Conservation (phyloP, 805 yeast genomes). For the Saccharomycopsis sp. region DNA sequence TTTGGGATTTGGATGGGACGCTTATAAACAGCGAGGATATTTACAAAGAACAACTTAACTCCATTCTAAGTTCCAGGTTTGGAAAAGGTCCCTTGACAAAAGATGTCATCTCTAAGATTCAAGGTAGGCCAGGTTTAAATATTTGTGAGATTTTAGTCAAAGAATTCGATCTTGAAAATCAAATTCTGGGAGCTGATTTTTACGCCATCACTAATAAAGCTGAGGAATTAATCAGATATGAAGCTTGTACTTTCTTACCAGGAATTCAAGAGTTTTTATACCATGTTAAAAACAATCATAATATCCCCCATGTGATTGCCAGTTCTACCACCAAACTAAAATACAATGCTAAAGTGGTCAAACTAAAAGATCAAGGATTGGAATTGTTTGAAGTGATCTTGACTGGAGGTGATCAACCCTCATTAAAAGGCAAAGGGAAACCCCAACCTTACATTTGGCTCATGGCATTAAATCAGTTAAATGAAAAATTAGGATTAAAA, state of each 20-base stretch:
- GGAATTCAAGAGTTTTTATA: conserved; percentile 68
- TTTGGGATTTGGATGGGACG: conserved; percentile 90
- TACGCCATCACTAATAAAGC: conserved; percentile 30
- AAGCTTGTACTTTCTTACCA: conserved; percentile 55
- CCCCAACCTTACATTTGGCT: conserved; percentile 92
- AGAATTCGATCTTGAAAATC: conserved; percentile 51
- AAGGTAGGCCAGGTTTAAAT: conserved; percentile 82
- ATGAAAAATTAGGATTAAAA: conserved; percentile 27
- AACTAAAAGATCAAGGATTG: conserved; percentile 47
- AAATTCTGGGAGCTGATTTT: conserved; percentile 49
- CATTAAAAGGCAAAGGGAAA: conserved; percentile 80
- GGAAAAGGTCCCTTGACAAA: conserved; percentile 78
- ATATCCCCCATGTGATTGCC: conserved; percentile 80
- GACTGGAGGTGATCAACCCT: conserved; percentile 72
- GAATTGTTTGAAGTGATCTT: conserved; percentile 53
- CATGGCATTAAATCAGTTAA: conserved; percentile 62
- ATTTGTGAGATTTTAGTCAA: conserved; percentile 61
- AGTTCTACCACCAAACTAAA: conserved; percentile 65
- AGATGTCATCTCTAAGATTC: conserved; percentile 79
- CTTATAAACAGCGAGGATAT: conserved; percentile 85
- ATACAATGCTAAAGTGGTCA: conserved; percentile 62
- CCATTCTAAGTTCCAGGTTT: conserved; percentile 25
- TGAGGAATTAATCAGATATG: conserved; percentile 31
- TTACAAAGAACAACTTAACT: conserved; percentile 40
- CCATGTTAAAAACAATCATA: conserved; percentile 34